phyloP scores from a whole-genome alignment of 2,329 filamentous ascomycete species.

The Penicillium aurantiogriseum region DNA sequence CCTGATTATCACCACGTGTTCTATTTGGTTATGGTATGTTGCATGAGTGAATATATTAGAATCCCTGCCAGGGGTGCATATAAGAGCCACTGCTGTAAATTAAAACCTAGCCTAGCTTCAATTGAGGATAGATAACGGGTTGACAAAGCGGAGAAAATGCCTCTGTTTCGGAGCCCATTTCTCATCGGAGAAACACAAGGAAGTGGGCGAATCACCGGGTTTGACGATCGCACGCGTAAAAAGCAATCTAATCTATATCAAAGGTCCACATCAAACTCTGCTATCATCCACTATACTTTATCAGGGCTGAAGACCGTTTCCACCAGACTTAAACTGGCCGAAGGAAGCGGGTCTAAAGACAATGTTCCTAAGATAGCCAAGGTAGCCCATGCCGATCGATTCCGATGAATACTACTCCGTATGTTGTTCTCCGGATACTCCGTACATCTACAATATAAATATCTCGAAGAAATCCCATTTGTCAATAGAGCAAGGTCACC shows the following conservation, averaged over 20 bases:
- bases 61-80: too few species aligned
- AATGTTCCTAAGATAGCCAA: background rate
- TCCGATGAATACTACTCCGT: too few species aligned
- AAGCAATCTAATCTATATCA: background rate
- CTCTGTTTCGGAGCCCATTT: background rate
- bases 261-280: background rate
- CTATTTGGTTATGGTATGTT: background rate
- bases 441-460: background rate
- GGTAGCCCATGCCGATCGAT: too few species aligned
- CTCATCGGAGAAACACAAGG: background rate
- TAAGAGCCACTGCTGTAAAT: background rate
- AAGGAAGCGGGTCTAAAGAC: background rate
- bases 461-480: background rate
- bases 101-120: background rate
- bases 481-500: background rate
- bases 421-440: too few species aligned
- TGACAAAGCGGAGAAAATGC: background rate
- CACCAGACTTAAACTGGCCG: background rate
- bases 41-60: background rate
- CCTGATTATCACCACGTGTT: slow-evolving; percentile 1
- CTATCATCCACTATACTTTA: slow-evolving; percentile 1
- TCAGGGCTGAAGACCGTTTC: background rate
- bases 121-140: background rate
- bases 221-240: background rate
- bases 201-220: background rate